phyloP scores from a whole-genome alignment of 257 asterid species.

The Anisodus acutangulus region DNA sequence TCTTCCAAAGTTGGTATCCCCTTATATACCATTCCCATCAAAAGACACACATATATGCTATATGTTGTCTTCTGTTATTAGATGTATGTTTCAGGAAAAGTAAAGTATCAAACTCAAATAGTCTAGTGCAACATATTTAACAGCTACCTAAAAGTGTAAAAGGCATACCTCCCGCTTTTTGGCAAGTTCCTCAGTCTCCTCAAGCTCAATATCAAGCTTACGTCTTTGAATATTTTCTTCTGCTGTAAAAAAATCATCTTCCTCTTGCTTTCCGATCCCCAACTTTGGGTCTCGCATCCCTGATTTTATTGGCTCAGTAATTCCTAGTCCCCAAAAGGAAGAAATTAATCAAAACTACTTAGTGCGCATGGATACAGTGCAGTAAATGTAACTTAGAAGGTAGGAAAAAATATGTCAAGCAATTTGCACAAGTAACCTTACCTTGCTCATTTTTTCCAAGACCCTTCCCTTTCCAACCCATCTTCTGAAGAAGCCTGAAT shows the following conservation, averaged over 20 bases:
- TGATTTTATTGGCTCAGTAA: constrained; percentile 91
- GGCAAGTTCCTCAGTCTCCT: constrained; percentile 87
- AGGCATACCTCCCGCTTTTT: constrained; percentile 96
- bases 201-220: constrained; percentile 91
- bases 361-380: background rate
- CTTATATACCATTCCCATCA: constrained; percentile 87
- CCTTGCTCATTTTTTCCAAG: constrained; percentile 99
- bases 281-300: constrained; percentile 89
- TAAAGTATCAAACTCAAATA: constrained; percentile 64
- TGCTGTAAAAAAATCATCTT: constrained; percentile 93
- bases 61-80: constrained; percentile 97
- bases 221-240: constrained; percentile 97
- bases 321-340: constrained; percentile 54
- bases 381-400: constrained; percentile 24
- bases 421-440: constrained; percentile 31
- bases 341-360: constrained; percentile 11
- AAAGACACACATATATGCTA: constrained; percentile 91
- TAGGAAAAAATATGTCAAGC: background rate
- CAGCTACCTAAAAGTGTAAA: constrained; percentile 37
- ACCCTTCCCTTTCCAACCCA: constrained; percentile 99
- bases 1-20: constrained; percentile 91
- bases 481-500: constrained; percentile 92
- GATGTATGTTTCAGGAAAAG: constrained; percentile 63
- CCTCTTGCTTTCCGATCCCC: constrained; percentile 98
- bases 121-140: constrained; percentile 43